These are phyloP conservation scores for Pelargonium nanum DNA, from an alignment of 345 rosid species.

Conservation along the genomic window DNA sequence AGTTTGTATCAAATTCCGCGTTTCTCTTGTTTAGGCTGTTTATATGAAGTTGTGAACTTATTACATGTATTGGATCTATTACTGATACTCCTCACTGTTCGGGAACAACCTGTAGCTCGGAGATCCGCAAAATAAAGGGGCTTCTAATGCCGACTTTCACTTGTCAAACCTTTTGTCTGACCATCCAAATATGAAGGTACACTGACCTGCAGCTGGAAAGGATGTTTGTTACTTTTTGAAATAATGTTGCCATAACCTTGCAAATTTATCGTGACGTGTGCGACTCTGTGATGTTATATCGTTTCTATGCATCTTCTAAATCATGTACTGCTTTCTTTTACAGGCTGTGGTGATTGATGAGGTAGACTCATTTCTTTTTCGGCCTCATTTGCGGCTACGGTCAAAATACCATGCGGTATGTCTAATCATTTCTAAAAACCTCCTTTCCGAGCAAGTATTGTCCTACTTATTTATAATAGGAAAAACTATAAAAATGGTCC, in stretches of 20 bases:
- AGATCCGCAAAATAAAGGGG: conserved; percentile 92
- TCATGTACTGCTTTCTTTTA: conserved; percentile 9
- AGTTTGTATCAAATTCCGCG: conserved; percentile 12
- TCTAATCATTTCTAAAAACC: conserved; percentile 11
- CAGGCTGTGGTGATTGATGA: conserved; percentile 91
- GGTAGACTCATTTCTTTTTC: conserved; percentile 83
- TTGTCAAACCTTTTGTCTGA: conserved; percentile 79
- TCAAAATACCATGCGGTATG: conserved; percentile 91
- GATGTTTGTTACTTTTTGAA: too few relatives aligned
- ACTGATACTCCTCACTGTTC: conserved; percentile 10
- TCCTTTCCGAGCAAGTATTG: too few relatives aligned
- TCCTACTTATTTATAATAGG: neutral
- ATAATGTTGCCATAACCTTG: neutral
- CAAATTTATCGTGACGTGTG: neutral
- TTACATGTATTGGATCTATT: neutral
- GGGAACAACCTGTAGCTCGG: conserved; percentile 49
- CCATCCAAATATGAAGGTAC: conserved; percentile 97
- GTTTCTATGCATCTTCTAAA: neutral
- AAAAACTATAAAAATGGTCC: neutral
- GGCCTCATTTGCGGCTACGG: conserved; percentile 74
- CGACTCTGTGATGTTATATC: neutral
- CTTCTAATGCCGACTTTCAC: conserved; percentile 92
- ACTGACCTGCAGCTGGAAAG: neutral
- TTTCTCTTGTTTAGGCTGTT: conserved; percentile 4
- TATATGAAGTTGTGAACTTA: neutral